Evolutionary conservation across 768 basidiomycete genomes (phyloP).

Genomic region (Roridomyces roridus): DNA sequence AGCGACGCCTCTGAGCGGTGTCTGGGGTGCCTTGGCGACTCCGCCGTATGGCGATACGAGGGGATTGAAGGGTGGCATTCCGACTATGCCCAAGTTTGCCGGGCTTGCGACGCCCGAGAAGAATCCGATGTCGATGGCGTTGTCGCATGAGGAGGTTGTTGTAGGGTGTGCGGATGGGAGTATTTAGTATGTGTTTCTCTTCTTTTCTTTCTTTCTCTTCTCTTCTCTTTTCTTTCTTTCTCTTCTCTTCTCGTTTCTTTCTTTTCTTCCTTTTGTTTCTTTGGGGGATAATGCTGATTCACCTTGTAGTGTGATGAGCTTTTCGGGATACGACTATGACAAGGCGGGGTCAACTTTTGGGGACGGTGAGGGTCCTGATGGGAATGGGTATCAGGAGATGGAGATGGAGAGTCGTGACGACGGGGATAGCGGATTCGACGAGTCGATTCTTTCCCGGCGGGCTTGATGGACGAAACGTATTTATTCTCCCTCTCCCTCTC

Average conservation of each 20-base stretch:
- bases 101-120: slow-evolving; percentile 89
- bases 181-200: slow-evolving; percentile 73
- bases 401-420: not conserved
- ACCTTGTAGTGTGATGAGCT: slow-evolving; percentile 63
- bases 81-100: slow-evolving; percentile 70
- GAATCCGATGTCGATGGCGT: slow-evolving; percentile 94
- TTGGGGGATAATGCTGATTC: too few species aligned
- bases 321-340: slow-evolving; percentile 63
- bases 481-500: not conserved
- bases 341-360: slow-evolving; percentile 43
- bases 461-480: not conserved
- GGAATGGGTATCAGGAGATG: slow-evolving; percentile 33
- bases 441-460: slow-evolving; percentile 20
- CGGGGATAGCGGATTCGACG: slow-evolving; percentile 21
- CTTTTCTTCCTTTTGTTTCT: too few species aligned
- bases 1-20: slow-evolving; percentile 72
- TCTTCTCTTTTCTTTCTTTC: not conserved
- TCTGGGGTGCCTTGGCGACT: slow-evolving; percentile 73
- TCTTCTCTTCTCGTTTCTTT: too few species aligned
- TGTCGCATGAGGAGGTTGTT: slow-evolving; percentile 90
- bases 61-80: slow-evolving; percentile 68
- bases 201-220: not conserved
- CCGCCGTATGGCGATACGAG: slow-evolving; percentile 47
- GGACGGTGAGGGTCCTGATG: slow-evolving; percentile 63
- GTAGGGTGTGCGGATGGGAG: slow-evolving; percentile 92